Evolutionary conservation across 495 filamentous ascomycete genomes (phyloP).

Genomic region (Aspergillus carlsbadensis): DNA sequence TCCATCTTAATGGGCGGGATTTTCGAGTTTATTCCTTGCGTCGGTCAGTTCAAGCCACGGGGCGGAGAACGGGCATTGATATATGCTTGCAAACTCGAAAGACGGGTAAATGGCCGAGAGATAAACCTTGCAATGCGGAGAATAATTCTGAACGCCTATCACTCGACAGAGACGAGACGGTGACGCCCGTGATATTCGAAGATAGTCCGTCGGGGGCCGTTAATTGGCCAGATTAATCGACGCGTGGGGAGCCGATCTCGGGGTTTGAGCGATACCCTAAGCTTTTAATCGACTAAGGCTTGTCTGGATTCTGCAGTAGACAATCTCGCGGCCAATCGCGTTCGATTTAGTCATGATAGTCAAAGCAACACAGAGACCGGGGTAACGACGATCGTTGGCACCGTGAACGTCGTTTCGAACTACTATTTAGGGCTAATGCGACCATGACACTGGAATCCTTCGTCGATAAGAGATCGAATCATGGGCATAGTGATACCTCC

Average conservation of each 20-base stretch:
- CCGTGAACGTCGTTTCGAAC: background rate
- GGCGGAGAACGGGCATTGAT: background rate
- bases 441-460: background rate
- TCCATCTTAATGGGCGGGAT: background rate
- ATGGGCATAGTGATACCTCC: slow-evolving; percentile 5
- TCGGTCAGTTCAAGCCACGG: background rate
- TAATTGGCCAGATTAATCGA: slow-evolving; percentile 16
- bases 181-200: background rate
- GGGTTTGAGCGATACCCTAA: background rate
- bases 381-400: background rate
- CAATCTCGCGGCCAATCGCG: background rate
- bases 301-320: background rate
- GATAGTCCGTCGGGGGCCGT: background rate
- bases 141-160: background rate
- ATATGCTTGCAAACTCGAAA: background rate
- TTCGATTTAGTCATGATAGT: background rate
- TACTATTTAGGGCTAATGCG: background rate
- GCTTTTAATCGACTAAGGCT: background rate
- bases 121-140: slow-evolving; percentile 2
- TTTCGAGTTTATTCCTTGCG: background rate
- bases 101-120: background rate
- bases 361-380: background rate
- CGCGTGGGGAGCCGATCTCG: slow-evolving; percentile 1
- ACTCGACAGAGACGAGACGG: background rate
- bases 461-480: slow-evolving; percentile 3